Evolutionary conservation across 169 alveolate species (phyloP).

Genomic region (Plasmodium billcollinsi): DNA sequence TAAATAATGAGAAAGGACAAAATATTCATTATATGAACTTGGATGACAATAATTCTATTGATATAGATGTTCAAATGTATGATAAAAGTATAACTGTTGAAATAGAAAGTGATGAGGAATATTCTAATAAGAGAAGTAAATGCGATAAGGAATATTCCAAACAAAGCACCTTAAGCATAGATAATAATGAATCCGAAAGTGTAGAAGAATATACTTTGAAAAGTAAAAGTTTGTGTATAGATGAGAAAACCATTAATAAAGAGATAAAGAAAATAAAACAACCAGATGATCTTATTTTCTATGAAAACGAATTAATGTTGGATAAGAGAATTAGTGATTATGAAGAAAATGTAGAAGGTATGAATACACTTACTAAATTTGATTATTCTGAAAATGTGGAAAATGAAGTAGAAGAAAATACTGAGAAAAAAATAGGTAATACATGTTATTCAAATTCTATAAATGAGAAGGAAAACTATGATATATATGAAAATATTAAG

Average conservation of each 20-base stretch:
- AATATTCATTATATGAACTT: slow-evolving; percentile 8
- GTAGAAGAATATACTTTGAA: slow-evolving; percentile 20
- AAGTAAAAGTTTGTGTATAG: background rate
- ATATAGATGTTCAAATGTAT: slow-evolving; percentile 15
- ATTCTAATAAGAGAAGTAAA: slow-evolving; percentile 26
- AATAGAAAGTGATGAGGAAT: slow-evolving; percentile 44
- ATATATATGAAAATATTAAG: background rate
- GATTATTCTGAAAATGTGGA: background rate
- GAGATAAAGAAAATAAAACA: slow-evolving; percentile 8
- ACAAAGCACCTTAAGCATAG: slow-evolving; percentile 53
- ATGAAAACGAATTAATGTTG: background rate
- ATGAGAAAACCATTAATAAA: background rate
- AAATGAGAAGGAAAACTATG: background rate
- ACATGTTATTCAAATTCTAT: background rate
- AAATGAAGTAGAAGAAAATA: slow-evolving; percentile 6
- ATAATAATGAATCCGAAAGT: slow-evolving; percentile 39
- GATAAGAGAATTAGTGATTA: background rate
- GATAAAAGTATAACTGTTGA: slow-evolving; percentile 60
- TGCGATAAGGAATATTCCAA: slow-evolving; percentile 36
- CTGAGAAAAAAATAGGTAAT: background rate
- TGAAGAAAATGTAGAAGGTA: slow-evolving; percentile 1
- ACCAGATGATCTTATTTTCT: background rate
- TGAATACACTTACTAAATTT: background rate
- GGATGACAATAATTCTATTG: background rate
- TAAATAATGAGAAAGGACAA: slow-evolving; percentile 10